These are phyloP conservation scores for Xylaria sp. DNA, from an alignment of 2,329 filamentous ascomycete genomes.

Conservation along the genomic window DNA sequence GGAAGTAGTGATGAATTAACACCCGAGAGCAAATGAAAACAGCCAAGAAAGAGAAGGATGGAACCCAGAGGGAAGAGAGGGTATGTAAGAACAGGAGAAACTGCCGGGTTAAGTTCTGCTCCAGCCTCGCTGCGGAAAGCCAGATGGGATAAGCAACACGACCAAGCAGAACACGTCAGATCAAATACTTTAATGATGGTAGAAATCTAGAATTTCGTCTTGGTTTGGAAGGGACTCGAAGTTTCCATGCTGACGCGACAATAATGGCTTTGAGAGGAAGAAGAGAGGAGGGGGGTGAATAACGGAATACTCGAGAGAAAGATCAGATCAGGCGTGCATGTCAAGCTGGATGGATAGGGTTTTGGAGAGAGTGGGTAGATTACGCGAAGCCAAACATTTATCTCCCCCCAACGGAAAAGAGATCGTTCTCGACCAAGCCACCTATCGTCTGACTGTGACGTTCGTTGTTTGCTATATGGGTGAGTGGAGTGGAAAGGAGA, in stretches of 20 bases:
- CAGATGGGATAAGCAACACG: background rate
- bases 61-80: background rate
- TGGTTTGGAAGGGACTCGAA: background rate
- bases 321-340: background rate
- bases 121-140: background rate
- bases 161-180: background rate
- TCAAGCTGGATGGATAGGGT: background rate
- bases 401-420: background rate
- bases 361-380: background rate
- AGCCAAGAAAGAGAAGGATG: background rate
- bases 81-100: background rate
- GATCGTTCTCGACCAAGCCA: background rate
- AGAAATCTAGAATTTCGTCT: background rate
- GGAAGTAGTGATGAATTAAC: background rate
- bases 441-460: slow-evolving; percentile 3
- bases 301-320: no score
- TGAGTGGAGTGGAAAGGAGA: slow-evolving; percentile 27
- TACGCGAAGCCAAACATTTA: background rate
- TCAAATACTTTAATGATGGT: background rate
- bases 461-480: slow-evolving; percentile 20
- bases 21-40: background rate
- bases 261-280: no score
- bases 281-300: no score
- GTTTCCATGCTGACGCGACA: no score
- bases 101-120: no score